These are phyloP conservation scores for Venturia oleaginea DNA, from an alignment of 2,329 filamentous ascomycete species.

Conservation along the genomic window DNA sequence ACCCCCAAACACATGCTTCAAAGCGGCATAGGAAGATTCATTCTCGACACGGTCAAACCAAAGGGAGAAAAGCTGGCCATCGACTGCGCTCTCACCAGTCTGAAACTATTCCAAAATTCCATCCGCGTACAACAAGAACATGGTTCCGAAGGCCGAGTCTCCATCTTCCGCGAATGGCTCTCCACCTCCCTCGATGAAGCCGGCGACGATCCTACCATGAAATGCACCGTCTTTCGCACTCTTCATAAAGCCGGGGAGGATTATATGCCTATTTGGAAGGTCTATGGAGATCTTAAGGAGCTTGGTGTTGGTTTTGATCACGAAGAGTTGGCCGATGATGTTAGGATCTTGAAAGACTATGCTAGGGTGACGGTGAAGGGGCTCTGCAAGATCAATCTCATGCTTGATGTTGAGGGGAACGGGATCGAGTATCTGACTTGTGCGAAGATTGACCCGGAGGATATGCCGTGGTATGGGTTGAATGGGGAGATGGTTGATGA, in stretches of 20 bases:
- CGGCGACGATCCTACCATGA: not conserved
- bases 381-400: not conserved
- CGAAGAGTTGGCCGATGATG: not conserved
- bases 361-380: not conserved
- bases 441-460: not conserved
- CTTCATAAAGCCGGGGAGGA: not conserved
- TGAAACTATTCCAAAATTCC: conserved; percentile 3
- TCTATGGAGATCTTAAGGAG: not conserved
- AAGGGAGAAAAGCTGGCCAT: not conserved
- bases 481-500: not conserved
- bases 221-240: not conserved
- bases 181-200: not conserved
- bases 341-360: not conserved
- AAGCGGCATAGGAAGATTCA: not conserved
- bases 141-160: not conserved
- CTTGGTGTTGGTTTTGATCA: not conserved
- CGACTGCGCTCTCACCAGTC: not conserved
- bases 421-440: conserved; percentile 4
- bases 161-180: conserved; percentile 3
- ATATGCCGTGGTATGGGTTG: conserved; percentile 4
- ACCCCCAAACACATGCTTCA: not conserved
- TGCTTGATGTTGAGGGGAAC: conserved; percentile 6
- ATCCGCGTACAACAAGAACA: not conserved
- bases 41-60: not conserved
- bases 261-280: not conserved